phyloP scores from a whole-genome alignment of 371 early-diverging fungal genomes.

The Dipsacomyces acuminosporus region DNA sequence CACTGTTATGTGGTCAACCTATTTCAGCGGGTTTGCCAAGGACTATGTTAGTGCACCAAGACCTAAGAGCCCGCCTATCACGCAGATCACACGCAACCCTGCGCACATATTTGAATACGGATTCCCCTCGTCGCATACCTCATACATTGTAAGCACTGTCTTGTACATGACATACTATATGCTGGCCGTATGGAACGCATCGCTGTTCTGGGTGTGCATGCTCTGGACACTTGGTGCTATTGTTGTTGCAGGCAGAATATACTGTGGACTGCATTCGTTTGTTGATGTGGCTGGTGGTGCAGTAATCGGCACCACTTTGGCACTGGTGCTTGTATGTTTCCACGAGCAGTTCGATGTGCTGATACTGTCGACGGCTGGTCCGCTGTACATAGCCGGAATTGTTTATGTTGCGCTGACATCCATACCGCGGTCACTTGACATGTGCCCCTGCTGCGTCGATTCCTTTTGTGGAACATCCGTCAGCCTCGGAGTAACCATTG shows the following conservation, averaged over 20 bases:
- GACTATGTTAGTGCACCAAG: conserved; percentile 48
- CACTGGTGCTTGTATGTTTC: conserved; percentile 23
- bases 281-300: conserved; percentile 46
- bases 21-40: conserved; percentile 45
- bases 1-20: conserved; percentile 45
- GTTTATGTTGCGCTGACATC: conserved; percentile 27
- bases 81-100: conserved; percentile 41
- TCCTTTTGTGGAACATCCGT: conserved; percentile 41
- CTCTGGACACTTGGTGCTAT: conserved; percentile 27
- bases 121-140: conserved; percentile 50
- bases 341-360: conserved; percentile 28
- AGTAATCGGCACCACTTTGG: conserved; percentile 27
- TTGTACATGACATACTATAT: conserved; percentile 35
- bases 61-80: conserved; percentile 46
- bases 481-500: conserved; percentile 22
- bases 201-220: conserved; percentile 1
- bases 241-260: conserved; percentile 44
- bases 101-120: conserved; percentile 49
- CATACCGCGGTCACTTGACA: conserved; percentile 41
- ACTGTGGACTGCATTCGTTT: conserved; percentile 50
- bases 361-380: conserved; percentile 25
- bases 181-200: conserved; percentile 22
- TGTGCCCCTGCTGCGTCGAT: conserved; percentile 43
- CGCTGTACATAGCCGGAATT: conserved; percentile 27
- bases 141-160: conserved; percentile 44